Evolutionary conservation across 306 rosid genomes (phyloP).

Genomic region (Cucumis sativus): DNA sequence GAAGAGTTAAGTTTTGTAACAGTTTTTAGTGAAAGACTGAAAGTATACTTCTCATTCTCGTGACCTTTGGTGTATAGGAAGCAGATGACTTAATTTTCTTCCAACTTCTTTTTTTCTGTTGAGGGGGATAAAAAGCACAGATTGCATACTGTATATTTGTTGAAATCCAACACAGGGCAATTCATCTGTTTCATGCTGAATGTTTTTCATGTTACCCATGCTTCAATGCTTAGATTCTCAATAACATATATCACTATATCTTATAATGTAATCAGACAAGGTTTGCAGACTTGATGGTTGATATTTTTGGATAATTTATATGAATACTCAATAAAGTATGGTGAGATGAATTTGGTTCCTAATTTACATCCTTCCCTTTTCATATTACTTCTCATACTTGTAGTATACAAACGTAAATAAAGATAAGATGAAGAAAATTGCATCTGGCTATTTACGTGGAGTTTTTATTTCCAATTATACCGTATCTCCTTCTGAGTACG

Average conservation of each 20-base stretch:
- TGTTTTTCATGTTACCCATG: not conserved
- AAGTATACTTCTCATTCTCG: not conserved
- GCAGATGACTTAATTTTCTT: not conserved
- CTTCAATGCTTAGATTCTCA: not conserved
- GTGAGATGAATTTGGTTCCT: not conserved
- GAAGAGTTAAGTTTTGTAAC: not conserved
- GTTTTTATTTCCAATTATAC: not conserved
- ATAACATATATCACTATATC: not conserved
- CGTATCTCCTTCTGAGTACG: not conserved
- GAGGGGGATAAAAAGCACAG: too few species aligned
- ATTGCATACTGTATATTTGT: not conserved
- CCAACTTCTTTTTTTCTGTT: not conserved
- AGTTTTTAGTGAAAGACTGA: not conserved
- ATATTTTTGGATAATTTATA: not conserved
- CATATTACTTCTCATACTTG: not conserved
- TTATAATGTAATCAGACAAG: not conserved
- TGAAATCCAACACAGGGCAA: not conserved
- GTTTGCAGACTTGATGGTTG: not conserved
- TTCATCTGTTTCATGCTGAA: not conserved
- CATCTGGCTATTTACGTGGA: not conserved
- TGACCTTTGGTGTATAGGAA: not conserved
- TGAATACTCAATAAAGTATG: not conserved
- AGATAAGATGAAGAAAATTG: not conserved
- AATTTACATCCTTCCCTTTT: not conserved
- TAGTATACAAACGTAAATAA: not conserved